Percentiles rank a stretch among this genome's conserved stretches.
Evolutionary conservation across 2,329 filamentous ascomycete species (phyloP).

Genomic region (Aspergillus persii): DNA sequence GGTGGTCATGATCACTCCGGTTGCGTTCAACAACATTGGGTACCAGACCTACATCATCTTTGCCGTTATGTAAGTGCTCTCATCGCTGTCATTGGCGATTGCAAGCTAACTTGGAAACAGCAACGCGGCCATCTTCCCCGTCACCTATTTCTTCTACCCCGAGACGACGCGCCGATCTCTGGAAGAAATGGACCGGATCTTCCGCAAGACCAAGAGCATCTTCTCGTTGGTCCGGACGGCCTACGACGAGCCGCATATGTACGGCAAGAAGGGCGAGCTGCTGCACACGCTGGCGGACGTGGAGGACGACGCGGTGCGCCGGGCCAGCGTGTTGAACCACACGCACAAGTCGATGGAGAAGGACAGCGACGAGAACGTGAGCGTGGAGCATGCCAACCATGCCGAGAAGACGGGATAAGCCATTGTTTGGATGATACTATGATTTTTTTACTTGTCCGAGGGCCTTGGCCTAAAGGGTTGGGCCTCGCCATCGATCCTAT

Average conservation of each 20-base stretch:
- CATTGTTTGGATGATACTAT: not conserved
- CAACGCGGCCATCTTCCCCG: conserved; percentile 56
- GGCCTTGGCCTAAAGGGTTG: too few relatives aligned
- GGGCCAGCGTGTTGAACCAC: conserved; percentile 28
- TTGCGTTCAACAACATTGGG: conserved; percentile 55
- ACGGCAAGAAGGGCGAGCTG: conserved; percentile 58
- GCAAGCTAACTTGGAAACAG: conserved; percentile 23
- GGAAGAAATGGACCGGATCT: conserved; percentile 70
- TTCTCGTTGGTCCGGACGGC: conserved; percentile 53
- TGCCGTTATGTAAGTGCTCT: conserved; percentile 48
- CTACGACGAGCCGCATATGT: conserved; percentile 52
- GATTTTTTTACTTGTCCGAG: not conserved
- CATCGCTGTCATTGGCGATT: not conserved
- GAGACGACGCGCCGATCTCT: conserved; percentile 60
- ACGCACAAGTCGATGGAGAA: conserved; percentile 13
- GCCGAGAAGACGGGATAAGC: not conserved
- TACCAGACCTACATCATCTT: conserved; percentile 59
- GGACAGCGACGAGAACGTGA: conserved; percentile 18
- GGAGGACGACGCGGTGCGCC: conserved; percentile 40
- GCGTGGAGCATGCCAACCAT: not conserved
- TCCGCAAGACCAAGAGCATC: conserved; percentile 53
- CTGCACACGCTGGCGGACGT: conserved; percentile 52
- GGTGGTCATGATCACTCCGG: conserved; percentile 65
- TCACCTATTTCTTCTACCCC: conserved; percentile 61
- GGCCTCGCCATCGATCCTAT: not conserved